Conservation (phyloP, 352 stramenopile genomes). For the Globisporangium ultimum region DNA sequence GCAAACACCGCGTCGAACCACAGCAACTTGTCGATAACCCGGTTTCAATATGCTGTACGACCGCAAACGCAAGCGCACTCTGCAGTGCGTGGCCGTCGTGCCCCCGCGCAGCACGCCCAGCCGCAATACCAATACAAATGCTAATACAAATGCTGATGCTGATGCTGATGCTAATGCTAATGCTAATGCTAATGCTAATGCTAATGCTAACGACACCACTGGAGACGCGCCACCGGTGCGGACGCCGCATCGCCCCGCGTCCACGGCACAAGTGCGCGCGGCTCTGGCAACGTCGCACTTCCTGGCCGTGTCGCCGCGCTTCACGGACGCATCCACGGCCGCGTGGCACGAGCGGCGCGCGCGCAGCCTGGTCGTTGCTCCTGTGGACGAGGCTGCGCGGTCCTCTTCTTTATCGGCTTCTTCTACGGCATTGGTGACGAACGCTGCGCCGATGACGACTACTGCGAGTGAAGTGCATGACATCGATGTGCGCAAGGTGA, state of each 20-base stretch:
- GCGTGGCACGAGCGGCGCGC: not conserved
- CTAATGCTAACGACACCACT: too few species aligned
- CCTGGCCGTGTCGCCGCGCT: not conserved
- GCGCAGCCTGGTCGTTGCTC: not conserved
- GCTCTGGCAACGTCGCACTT: not conserved
- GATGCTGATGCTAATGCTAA: too few species aligned
- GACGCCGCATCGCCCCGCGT: not conserved
- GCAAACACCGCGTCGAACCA: too few species aligned
- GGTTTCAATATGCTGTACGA: conserved; percentile 6
- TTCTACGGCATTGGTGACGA: not conserved
- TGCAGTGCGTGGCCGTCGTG: not conserved
- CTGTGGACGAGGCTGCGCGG: not conserved
- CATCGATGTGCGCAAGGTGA: conserved; percentile 7
- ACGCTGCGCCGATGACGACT: too few species aligned
- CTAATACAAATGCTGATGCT: too few species aligned
- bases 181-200: too few species aligned
- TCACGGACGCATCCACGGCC: not conserved
- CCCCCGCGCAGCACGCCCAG: not conserved
- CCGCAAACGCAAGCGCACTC: conserved; percentile 2
- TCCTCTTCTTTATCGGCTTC: not conserved
- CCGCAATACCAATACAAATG: too few species aligned
- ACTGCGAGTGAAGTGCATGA: not conserved
- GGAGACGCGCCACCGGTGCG: not conserved
- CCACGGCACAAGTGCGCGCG: not conserved
- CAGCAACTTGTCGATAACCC: too few species aligned